Conservation (phyloP, 768 basidiomycete genomes). For the Psilocybe cubensis region DNA sequence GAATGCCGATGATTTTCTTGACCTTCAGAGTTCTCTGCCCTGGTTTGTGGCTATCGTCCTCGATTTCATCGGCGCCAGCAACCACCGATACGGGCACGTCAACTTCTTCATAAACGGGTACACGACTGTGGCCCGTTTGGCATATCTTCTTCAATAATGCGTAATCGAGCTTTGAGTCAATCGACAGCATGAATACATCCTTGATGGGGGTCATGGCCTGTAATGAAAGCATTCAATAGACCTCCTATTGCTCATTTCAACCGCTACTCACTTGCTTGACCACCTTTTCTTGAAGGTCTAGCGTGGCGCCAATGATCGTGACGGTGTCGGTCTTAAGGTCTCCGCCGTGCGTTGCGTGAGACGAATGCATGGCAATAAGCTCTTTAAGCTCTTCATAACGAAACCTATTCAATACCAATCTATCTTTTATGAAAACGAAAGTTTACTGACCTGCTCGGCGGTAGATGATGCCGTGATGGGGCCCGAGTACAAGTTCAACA, state of each 20-base stretch:
- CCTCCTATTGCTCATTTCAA: neutral
- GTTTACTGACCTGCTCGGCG: conserved; percentile 63
- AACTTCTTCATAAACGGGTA: conserved; percentile 82
- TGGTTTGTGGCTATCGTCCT: conserved; percentile 11
- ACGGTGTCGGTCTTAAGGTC: conserved; percentile 88
- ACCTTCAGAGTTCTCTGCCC: conserved; percentile 50
- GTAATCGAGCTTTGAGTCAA: conserved; percentile 83
- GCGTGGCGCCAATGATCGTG: conserved; percentile 86
- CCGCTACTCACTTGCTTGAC: conserved; percentile 57
- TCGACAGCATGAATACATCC: conserved; percentile 86
- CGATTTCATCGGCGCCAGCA: conserved; percentile 15
- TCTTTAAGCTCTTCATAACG: conserved; percentile 77
- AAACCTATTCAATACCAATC: neutral
- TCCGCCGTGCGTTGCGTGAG: conserved; percentile 73
- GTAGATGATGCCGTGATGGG: conserved; percentile 92
- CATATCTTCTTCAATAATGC: conserved; percentile 77
- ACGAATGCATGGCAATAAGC: conserved; percentile 86
- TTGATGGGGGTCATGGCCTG: conserved; percentile 84
- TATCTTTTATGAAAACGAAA: neutral
- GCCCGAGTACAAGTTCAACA: conserved; percentile 70
- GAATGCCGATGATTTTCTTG: conserved; percentile 85
- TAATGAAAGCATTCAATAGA: neutral
- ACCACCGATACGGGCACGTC: conserved; percentile 55
- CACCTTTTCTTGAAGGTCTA: conserved; percentile 88
- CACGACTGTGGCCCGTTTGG: conserved; percentile 80